Percentiles rank a stretch among this genome's conserved stretches.
Conservation (phyloP, 2,329 filamentous ascomycete species). For the Biscogniauxia mediterranea region DNA sequence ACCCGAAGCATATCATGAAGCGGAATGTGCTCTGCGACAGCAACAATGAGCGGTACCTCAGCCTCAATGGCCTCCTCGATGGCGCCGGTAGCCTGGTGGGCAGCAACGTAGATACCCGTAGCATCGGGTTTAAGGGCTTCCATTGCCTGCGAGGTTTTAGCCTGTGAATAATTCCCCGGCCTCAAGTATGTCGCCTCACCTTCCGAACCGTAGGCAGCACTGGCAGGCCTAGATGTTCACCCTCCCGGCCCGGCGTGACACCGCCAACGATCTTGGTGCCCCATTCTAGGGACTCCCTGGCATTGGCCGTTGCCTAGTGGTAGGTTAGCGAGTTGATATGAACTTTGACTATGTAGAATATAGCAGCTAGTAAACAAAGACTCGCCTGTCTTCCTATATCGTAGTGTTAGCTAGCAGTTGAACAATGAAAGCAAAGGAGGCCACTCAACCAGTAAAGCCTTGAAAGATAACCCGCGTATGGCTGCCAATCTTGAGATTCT, state of each 20-base stretch:
- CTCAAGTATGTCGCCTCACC: slow-evolving; percentile 30
- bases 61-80: slow-evolving; percentile 80
- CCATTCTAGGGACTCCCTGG: slow-evolving; percentile 72
- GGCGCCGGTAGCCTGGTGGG: slow-evolving; percentile 67
- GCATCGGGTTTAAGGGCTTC: slow-evolving; percentile 71
- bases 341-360: slow-evolving; percentile 2
- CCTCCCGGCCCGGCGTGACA: slow-evolving; percentile 68
- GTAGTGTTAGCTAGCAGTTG: background rate
- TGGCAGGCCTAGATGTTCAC: slow-evolving; percentile 71
- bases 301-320: slow-evolving; percentile 69
- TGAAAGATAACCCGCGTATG: slow-evolving; percentile 43
- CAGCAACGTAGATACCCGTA: slow-evolving; percentile 76
- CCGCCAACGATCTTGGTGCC: slow-evolving; percentile 80
- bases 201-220: slow-evolving; percentile 66
- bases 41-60: slow-evolving; percentile 72
- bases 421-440: background rate
- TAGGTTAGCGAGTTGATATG: slow-evolving; percentile 23
- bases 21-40: slow-evolving; percentile 73
- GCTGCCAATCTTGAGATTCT: slow-evolving; percentile 38
- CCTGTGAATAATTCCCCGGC: slow-evolving; percentile 1
- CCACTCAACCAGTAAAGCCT: slow-evolving; percentile 39
- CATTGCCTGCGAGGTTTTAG: slow-evolving; percentile 53
- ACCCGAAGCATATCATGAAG: slow-evolving; percentile 70
- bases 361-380: background rate
- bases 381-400: slow-evolving; percentile 25